phyloP scores from a whole-genome alignment of 1,284 basidiomycete genomes.

The Puccinia horiana region DNA sequence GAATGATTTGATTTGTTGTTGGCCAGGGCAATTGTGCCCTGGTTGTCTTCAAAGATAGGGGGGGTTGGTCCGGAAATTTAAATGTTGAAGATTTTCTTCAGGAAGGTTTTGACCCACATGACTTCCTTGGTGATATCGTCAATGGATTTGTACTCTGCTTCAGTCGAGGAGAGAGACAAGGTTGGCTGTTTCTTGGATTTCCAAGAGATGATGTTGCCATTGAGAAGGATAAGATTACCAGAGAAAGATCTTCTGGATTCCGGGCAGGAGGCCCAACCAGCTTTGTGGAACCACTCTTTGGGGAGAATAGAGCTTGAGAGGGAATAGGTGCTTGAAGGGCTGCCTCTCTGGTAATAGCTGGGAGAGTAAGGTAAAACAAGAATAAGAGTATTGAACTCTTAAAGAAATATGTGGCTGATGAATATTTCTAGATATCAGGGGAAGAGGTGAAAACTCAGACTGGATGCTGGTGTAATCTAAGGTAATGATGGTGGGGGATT shows the following conservation, averaged over 20 bases:
- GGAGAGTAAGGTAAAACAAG: too few relatives aligned
- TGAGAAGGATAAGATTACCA: constrained; percentile 39
- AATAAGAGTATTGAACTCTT: too few relatives aligned
- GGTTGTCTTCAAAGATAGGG: neutral
- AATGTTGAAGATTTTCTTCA: neutral
- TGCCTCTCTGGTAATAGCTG: too few relatives aligned
- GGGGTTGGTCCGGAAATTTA: neutral
- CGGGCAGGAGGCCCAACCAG: constrained; percentile 47
- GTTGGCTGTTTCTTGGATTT: too few relatives aligned
- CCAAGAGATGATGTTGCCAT: constrained; percentile 32
- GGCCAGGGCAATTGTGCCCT: neutral
- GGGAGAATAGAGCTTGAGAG: neutral
- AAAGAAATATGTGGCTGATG: too few relatives aligned
- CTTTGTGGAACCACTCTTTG: too few relatives aligned
- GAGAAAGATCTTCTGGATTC: constrained; percentile 43
- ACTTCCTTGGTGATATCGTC: neutral
- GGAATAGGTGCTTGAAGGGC: too few relatives aligned
- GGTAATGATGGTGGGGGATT: too few relatives aligned
- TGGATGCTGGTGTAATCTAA: too few relatives aligned
- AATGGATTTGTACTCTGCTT: constrained; percentile 48
- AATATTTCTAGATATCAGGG: too few relatives aligned
- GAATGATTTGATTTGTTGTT: neutral
- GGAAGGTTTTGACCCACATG: neutral
- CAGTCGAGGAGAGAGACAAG: too few relatives aligned
- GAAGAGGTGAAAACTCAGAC: too few relatives aligned